Evolutionary conservation across 2,329 filamentous ascomycete species (phyloP).

Genomic region (Xylaria sp.): DNA sequence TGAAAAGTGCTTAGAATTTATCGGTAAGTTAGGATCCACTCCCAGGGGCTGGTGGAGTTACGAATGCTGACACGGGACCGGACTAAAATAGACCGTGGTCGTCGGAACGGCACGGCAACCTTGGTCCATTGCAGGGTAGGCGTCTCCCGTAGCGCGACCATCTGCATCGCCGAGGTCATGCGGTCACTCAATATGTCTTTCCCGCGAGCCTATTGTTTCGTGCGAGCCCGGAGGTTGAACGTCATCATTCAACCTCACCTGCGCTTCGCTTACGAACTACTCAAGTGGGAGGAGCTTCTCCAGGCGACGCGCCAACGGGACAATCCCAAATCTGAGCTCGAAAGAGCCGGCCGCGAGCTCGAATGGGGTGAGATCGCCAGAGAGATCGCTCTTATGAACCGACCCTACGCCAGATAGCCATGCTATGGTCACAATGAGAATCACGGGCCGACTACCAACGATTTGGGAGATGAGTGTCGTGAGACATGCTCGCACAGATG

Average conservation of each 20-base stretch:
- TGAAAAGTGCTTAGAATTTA: constrained; percentile 85
- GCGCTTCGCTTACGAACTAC: constrained; percentile 90
- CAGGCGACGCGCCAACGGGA: constrained; percentile 61
- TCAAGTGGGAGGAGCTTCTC: constrained; percentile 93
- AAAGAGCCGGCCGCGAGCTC: constrained; percentile 74
- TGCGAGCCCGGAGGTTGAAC: constrained; percentile 89
- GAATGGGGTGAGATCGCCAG: constrained; percentile 91
- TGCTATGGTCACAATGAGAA: neutral
- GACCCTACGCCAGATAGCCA: constrained; percentile 79
- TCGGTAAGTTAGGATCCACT: constrained; percentile 69
- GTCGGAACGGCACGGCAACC: constrained; percentile 80
- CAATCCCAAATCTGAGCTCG: constrained; percentile 42
- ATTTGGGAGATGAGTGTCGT: constrained; percentile 10
- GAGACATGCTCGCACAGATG: constrained; percentile 28
- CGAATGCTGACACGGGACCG: constrained; percentile 25
- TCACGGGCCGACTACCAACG: neutral
- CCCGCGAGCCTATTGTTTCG: constrained; percentile 94
- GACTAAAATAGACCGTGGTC: constrained; percentile 75
- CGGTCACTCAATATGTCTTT: constrained; percentile 81
- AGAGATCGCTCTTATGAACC: constrained; percentile 96
- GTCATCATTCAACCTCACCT: constrained; percentile 98
- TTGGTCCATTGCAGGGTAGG: constrained; percentile 96
- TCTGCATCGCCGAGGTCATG: constrained; percentile 99
- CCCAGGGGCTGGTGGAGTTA: neutral
- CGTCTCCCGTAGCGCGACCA: constrained; percentile 93